Base-by-base conservation (phyloP, 345 rosid species). In the Pistacia integerrima region DNA sequence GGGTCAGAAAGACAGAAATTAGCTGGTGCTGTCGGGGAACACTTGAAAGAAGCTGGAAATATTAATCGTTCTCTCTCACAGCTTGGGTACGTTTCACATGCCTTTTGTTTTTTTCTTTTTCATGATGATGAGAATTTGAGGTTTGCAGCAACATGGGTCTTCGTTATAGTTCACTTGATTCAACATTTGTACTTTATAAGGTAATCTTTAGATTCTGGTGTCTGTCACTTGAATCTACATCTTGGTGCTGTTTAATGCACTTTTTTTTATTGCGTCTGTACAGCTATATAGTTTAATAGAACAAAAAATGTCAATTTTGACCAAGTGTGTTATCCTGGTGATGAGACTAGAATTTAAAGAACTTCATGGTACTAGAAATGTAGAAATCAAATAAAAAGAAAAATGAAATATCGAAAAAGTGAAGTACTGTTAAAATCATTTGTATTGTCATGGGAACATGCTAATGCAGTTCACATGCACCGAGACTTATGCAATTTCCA, bases 51-150 rank as follows among this genome's bases (percentile, higher is more conserved):
- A 90, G 99, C 99, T 63, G 98, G 98, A 63, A 97, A 92, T 82
- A 97, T 97, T 70, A 97, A 97, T 77, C 90, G 98, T 67, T 97
- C 99, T 70, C 95, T 97, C 72, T 97, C 99, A 83, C 99, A 97
- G 85, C 97, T 97, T 71, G 99, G 99, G 98, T 97, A 92, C 78
- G 84, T 62, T 60, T 60, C 54, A 14, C 64, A 30, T 64, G 58
- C 38, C 69, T 83, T 74, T 18, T 17, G 44, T 28, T 16, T 4
- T 11, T 35, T 48, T 2, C 0, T 55, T 48, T 72, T 52, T 65
- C 36, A 11, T 72, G 61, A 74, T 17, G 67, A n/a, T 46, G 11
- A 57, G 66, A 18, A 59, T 33, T 25, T 61, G 68, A 49, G 60
- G 55, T 73, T 61, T 12, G 8, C 66, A 16, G 3, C 16, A 16